Evolutionary conservation across 106 monocot species (phyloP).

Genomic region (Cymbidium sinense): DNA sequence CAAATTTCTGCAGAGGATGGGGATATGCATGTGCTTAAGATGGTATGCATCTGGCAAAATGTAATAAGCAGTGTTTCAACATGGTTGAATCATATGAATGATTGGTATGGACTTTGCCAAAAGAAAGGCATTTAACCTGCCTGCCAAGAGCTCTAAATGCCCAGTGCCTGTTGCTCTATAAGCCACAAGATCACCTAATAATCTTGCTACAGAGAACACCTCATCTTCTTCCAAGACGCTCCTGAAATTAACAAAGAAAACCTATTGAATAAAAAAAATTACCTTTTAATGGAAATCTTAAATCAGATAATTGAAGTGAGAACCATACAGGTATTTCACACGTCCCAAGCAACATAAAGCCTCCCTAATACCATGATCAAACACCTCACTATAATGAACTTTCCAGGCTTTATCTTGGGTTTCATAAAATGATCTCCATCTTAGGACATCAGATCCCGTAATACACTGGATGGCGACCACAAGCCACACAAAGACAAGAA

Average conservation of each 20-base stretch:
- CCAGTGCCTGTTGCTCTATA: constrained; percentile 97
- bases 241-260: constrained; percentile 31
- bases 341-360: constrained; percentile 96
- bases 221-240: constrained; percentile 98
- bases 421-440: constrained; percentile 97
- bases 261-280: not conserved
- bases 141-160: constrained; percentile 93
- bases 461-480: constrained; percentile 73
- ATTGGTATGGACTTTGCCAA: not conserved
- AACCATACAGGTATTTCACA: constrained; percentile 78
- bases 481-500: constrained; percentile 59
- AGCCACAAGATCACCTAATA: constrained; percentile 93
- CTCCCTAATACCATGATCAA: constrained; percentile 94
- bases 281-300: not conserved
- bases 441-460: constrained; percentile 76
- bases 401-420: constrained; percentile 94
- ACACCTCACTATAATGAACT: constrained; percentile 91
- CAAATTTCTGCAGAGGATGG: too few relatives aligned
- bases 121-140: constrained; percentile 23
- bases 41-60: not conserved
- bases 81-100: not conserved
- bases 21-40: too few relatives aligned
- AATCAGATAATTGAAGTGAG: constrained; percentile 1
- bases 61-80: not conserved
- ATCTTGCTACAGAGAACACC: constrained; percentile 81